These are phyloP conservation scores for Ophiostoma sp. DNA, from an alignment of 2,329 filamentous ascomycete species.

Conservation along the genomic window DNA sequence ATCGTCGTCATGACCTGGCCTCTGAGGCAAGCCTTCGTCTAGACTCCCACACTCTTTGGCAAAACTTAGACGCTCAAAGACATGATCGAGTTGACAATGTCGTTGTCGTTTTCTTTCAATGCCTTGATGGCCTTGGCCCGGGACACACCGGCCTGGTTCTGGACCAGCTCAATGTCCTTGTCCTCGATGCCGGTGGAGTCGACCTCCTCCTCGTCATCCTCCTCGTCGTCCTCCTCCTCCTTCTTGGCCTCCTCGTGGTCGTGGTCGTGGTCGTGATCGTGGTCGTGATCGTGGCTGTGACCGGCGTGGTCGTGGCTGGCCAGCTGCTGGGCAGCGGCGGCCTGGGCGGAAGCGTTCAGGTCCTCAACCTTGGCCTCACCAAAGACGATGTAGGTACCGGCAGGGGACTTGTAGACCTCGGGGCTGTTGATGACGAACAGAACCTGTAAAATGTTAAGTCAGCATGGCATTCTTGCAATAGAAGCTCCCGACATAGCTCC, in stretches of 20 bases:
- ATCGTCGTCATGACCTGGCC: not conserved
- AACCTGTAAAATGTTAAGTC: conserved; percentile 73
- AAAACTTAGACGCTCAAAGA: conserved; percentile 70
- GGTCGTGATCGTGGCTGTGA: conserved; percentile 60
- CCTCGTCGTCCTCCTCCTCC: conserved; percentile 70
- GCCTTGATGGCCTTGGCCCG: conserved; percentile 99
- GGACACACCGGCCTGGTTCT: conserved; percentile 94
- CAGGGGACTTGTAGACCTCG: conserved; percentile 98
- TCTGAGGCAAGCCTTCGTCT: not conserved
- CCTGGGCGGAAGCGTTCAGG: conserved; percentile 95
- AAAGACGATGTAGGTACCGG: conserved; percentile 99
- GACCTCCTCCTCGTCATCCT: conserved; percentile 91
- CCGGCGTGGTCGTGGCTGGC: conserved; percentile 63
- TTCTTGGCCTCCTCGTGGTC: conserved; percentile 58
- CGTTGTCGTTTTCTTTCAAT: conserved; percentile 97
- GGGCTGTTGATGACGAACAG: conserved; percentile 99
- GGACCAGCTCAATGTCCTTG: conserved; percentile 99
- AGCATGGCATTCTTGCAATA: conserved; percentile 19
- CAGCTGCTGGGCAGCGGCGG: conserved; percentile 91
- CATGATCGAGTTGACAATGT: conserved; percentile 99
- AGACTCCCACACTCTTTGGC: not conserved
- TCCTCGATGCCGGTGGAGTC: conserved; percentile 92
- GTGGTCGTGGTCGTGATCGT: conserved; percentile 50
- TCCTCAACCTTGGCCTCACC: conserved; percentile 99
- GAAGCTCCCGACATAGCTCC: not conserved